Evolutionary conservation across 2,329 filamentous ascomycete species (phyloP).

Genomic region (Fusarium sulawesiense): DNA sequence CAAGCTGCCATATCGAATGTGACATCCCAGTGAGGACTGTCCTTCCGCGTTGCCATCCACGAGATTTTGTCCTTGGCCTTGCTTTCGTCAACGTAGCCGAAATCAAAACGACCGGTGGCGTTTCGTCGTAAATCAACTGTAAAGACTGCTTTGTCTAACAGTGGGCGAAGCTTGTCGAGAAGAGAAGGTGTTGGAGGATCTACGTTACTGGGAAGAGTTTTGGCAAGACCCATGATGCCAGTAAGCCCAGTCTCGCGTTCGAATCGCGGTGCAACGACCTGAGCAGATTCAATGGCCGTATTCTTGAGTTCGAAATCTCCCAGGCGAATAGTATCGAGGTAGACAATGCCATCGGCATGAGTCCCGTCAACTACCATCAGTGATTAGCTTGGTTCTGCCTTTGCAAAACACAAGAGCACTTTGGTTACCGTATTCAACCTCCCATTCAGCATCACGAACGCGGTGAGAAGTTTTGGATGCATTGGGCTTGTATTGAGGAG

Average conservation of each 20-base stretch:
- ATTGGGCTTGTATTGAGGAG: slow-evolving; percentile 57
- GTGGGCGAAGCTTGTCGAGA: slow-evolving; percentile 57
- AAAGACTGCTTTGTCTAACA: slow-evolving; percentile 58
- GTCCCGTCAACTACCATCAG: slow-evolving; percentile 56
- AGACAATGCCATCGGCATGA: slow-evolving; percentile 60
- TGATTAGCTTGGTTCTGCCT: not conserved
- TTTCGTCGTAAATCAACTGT: slow-evolving; percentile 62
- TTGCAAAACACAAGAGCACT: not conserved
- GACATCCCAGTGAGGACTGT: slow-evolving; percentile 55
- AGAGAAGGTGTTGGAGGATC: slow-evolving; percentile 57
- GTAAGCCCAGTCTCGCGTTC: slow-evolving; percentile 58
- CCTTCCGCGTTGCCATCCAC: slow-evolving; percentile 53
- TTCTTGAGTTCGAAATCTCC: slow-evolving; percentile 57
- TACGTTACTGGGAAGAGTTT: slow-evolving; percentile 58
- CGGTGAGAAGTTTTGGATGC: slow-evolving; percentile 57
- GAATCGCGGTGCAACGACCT: slow-evolving; percentile 55
- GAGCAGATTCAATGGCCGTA: slow-evolving; percentile 63
- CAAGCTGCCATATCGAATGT: slow-evolving; percentile 62
- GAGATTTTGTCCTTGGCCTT: slow-evolving; percentile 56
- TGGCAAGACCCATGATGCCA: slow-evolving; percentile 65
- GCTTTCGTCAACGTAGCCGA: slow-evolving; percentile 60
- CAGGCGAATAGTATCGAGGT: slow-evolving; percentile 62
- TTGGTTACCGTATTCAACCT: slow-evolving; percentile 57
- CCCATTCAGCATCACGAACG: slow-evolving; percentile 60
- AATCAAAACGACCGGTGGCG: slow-evolving; percentile 62